phyloP scores from a whole-genome alignment of 1,139 yeast genomes.

The Blastobotrys niveus region DNA sequence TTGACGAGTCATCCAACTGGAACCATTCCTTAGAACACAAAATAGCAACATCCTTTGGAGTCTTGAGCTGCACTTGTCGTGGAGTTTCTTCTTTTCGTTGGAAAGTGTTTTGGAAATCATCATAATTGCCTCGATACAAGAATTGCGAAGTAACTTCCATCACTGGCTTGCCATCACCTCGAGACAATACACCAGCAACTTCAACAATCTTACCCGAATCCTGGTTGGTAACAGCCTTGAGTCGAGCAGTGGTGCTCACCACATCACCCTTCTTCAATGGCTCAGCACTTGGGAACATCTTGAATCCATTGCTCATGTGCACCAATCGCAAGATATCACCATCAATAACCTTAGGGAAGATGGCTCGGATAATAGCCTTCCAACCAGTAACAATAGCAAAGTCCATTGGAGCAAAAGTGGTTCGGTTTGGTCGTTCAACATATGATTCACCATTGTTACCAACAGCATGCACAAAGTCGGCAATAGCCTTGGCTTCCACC shows the following conservation, averaged over 20 bases:
- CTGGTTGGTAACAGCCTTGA: slow-evolving; percentile 84
- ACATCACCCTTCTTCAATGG: slow-evolving; percentile 86
- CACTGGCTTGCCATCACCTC: slow-evolving; percentile 63
- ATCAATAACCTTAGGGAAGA: slow-evolving; percentile 93
- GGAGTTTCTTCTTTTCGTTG: slow-evolving; percentile 85
- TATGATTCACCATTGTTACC: slow-evolving; percentile 97
- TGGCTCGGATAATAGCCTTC: slow-evolving; percentile 95
- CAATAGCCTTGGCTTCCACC: slow-evolving; percentile 70
- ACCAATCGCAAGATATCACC: slow-evolving; percentile 94
- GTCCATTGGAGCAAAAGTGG: slow-evolving; percentile 95
- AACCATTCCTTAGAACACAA: slow-evolving; percentile 97
- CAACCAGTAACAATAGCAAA: slow-evolving; percentile 98
- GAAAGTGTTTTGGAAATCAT: slow-evolving; percentile 88
- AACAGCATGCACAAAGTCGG: slow-evolving; percentile 93
- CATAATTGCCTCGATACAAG: slow-evolving; percentile 90
- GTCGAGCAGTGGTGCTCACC: slow-evolving; percentile 75
- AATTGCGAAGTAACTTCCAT: slow-evolving; percentile 94
- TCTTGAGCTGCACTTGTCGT: slow-evolving; percentile 63
- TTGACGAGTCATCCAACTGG: slow-evolving; percentile 62
- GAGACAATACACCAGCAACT: slow-evolving; percentile 82
- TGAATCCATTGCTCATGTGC: slow-evolving; percentile 91
- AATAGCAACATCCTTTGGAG: slow-evolving; percentile 88
- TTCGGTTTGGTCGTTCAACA: slow-evolving; percentile 80
- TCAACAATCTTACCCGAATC: slow-evolving; percentile 93
- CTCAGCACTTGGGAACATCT: slow-evolving; percentile 86